Conservation (phyloP, 164 flowering plant genomes). For the Dillenia turbinata region DNA sequence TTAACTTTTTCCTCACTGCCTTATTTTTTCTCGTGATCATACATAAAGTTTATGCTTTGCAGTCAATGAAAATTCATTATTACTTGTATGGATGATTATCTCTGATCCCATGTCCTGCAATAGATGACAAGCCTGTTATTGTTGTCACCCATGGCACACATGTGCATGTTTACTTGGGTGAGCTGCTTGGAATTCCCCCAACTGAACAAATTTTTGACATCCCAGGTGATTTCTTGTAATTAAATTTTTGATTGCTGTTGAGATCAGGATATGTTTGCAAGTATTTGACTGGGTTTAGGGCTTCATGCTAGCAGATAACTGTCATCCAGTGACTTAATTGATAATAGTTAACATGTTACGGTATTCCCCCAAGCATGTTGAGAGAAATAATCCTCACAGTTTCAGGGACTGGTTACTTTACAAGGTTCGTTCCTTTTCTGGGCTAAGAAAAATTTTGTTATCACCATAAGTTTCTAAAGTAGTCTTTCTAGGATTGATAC, state of each 20-base stretch:
- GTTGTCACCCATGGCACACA: slow-evolving; percentile 74
- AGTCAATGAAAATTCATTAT: no score
- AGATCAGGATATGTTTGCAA: background rate
- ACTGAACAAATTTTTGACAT: slow-evolving; percentile 75
- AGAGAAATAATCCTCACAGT: slow-evolving; percentile 53
- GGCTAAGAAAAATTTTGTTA: background rate
- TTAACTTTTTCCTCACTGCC: background rate
- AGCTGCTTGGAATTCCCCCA: slow-evolving; percentile 69
- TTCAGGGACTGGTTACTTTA: slow-evolving; percentile 10
- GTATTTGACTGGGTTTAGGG: background rate
- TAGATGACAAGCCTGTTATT: slow-evolving; percentile 86
- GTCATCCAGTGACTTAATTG: slow-evolving; percentile 40
- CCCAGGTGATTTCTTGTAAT: slow-evolving; percentile 48
- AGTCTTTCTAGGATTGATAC: background rate
- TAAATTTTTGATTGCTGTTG: background rate
- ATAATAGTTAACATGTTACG: slow-evolving; percentile 49
- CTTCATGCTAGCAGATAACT: slow-evolving; percentile 38
- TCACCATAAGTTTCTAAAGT: background rate
- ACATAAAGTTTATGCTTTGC: no score
- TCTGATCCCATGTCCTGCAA: background rate
- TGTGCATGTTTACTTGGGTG: slow-evolving; percentile 60
- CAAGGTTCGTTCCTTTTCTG: slow-evolving; percentile 28
- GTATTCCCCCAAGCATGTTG: slow-evolving; percentile 76
- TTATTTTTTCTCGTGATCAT: background rate
- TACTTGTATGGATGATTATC: no score